These are phyloP conservation scores for Mycena alexandri DNA, from an alignment of 768 basidiomycete genomes.

Conservation along the genomic window DNA sequence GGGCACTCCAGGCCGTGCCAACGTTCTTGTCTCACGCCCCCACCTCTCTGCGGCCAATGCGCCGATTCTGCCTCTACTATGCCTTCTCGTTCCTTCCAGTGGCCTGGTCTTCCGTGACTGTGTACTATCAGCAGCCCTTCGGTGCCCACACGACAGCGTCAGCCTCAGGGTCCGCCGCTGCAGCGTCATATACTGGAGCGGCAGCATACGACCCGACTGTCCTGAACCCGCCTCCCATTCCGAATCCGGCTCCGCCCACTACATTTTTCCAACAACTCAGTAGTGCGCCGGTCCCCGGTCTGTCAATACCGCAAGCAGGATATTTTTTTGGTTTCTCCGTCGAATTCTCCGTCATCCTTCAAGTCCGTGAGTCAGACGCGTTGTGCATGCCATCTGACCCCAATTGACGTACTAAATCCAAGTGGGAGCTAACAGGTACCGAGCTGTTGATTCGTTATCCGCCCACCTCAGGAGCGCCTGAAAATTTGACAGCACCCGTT, in stretches of 20 bases:
- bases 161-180: conserved; percentile 25
- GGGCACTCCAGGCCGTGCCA: conserved; percentile 5
- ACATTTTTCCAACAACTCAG: conserved; percentile 36
- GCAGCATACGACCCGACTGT: conserved; percentile 49
- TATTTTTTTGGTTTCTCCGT: conserved; percentile 58
- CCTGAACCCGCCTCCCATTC: conserved; percentile 46
- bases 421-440: conserved; percentile 70
- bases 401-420: conserved; percentile 20
- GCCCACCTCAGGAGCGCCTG: conserved; percentile 29
- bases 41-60: conserved; percentile 32
- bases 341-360: conserved; percentile 59
- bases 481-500: conserved; percentile 52
- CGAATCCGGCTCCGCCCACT: conserved; percentile 33
- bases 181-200: conserved; percentile 45
- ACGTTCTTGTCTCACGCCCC: conserved; percentile 17
- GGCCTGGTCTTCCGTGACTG: conserved; percentile 30
- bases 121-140: conserved; percentile 34
- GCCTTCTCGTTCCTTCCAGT: conserved; percentile 26
- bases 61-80: conserved; percentile 21
- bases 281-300: conserved; percentile 28
- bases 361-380: conserved; percentile 49
- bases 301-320: conserved; percentile 39
- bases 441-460: conserved; percentile 24
- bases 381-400: background rate
- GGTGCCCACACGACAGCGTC: background rate